A percentile compares a stretch with the other conserved stretches of the same genome.
These are phyloP conservation scores for Penicillium verrucosum DNA, from an alignment of 2,329 filamentous ascomycete genomes.

Conservation along the genomic window DNA sequence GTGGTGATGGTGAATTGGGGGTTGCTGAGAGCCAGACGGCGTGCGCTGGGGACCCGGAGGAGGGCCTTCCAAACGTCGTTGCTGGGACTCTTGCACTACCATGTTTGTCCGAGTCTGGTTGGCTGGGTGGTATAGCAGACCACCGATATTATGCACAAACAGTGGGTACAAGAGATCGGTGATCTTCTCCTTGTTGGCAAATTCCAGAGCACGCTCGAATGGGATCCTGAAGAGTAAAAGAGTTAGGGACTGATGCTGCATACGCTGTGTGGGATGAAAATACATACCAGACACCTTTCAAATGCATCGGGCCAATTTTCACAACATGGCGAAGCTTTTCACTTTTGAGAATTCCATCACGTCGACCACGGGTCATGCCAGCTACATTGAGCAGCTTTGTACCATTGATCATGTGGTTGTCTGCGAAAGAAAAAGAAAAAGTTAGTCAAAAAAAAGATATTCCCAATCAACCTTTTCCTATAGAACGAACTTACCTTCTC, in stretches of 20 bases:
- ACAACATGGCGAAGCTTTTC: slow-evolving; percentile 96
- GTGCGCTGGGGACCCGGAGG: slow-evolving; percentile 50
- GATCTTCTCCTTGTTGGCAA: slow-evolving; percentile 99
- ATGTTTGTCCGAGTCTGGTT: slow-evolving; percentile 79
- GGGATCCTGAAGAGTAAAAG: slow-evolving; percentile 68
- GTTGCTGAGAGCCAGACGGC: slow-evolving; percentile 63
- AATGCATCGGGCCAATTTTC: slow-evolving; percentile 98
- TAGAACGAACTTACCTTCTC: slow-evolving; percentile 66
- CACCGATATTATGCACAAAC: slow-evolving; percentile 96
- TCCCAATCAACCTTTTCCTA: neutral
- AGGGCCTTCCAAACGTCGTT: slow-evolving; percentile 64
- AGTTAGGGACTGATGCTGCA: neutral
- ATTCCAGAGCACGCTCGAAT: slow-evolving; percentile 94
- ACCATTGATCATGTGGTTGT: slow-evolving; percentile 99
- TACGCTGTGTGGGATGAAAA: neutral
- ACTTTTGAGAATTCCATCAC: slow-evolving; percentile 95
- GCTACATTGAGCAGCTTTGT: slow-evolving; percentile 96
- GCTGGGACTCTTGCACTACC: slow-evolving; percentile 79
- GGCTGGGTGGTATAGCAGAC: slow-evolving; percentile 81
- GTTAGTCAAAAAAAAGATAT: neutral
- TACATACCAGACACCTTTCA: slow-evolving; percentile 92
- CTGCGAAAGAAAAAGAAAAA: slow-evolving; percentile 45
- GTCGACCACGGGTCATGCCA: slow-evolving; percentile 92
- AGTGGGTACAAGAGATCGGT: slow-evolving; percentile 91
- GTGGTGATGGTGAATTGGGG: slow-evolving; percentile 59